Conservation (phyloP, 805 yeast species). For the Metschnikowia cerradonensis region DNA sequence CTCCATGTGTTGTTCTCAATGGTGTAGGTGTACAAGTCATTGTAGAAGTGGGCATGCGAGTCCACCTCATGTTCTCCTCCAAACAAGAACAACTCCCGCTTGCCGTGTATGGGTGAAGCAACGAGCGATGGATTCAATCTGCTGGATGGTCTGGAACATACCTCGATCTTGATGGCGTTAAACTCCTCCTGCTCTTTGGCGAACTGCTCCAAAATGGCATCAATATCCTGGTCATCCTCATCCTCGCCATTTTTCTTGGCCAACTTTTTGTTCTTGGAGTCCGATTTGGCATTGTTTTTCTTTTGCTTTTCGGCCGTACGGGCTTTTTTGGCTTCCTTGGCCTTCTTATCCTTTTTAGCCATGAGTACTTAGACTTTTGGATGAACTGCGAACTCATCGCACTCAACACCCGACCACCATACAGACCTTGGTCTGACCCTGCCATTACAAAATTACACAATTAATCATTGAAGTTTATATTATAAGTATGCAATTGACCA, state of each 20-base stretch:
- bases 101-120: conserved; percentile 70
- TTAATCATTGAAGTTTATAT: background rate
- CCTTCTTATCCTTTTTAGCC: conserved; percentile 86
- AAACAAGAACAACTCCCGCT: conserved; percentile 73
- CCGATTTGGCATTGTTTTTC: conserved; percentile 73
- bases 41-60: conserved; percentile 63
- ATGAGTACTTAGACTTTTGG: conserved; percentile 30
- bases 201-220: conserved; percentile 71
- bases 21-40: conserved; percentile 71
- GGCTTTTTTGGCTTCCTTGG: conserved; percentile 89
- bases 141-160: conserved; percentile 56
- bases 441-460: background rate
- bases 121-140: conserved; percentile 75
- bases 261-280: conserved; percentile 65
- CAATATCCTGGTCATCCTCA: conserved; percentile 83
- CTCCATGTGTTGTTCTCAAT: conserved; percentile 82
- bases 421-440: background rate
- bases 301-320: conserved; percentile 77
- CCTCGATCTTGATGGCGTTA: conserved; percentile 62
- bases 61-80: conserved; percentile 78
- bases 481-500: background rate
- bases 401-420: background rate
- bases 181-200: conserved; percentile 77
- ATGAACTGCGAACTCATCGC: conserved; percentile 2
- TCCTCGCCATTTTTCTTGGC: conserved; percentile 75